A percentile compares a stretch with the other conserved stretches of the same genome.
Conservation (phyloP, 1,139 yeast species). For the Yamadazyma oceani region DNA sequence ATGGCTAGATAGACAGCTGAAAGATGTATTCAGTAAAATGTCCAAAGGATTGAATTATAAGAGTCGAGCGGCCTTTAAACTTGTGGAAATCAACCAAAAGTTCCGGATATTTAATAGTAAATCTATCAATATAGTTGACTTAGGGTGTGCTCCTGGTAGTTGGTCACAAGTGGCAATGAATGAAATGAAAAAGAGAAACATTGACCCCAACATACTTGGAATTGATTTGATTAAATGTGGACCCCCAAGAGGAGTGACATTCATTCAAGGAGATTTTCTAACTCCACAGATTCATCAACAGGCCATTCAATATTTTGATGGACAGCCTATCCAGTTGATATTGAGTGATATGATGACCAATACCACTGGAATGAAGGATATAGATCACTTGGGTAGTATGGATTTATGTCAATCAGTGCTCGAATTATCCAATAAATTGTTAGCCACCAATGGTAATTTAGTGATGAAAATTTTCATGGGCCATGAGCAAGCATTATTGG, state of each 20-base stretch:
- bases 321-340: conserved; percentile 30
- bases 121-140: conserved; percentile 66
- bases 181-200: conserved; percentile 18
- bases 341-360: conserved; percentile 53
- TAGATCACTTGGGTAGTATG: conserved; percentile 47
- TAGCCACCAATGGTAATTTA: conserved; percentile 33
- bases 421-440: conserved; percentile 27
- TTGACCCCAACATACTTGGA: conserved; percentile 27
- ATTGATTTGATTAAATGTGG: conserved; percentile 41
- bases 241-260: conserved; percentile 42
- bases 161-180: conserved; percentile 48
- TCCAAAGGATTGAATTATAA: conserved; percentile 64
- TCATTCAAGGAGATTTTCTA: conserved; percentile 44
- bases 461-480: conserved; percentile 47
- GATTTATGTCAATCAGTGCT: conserved; percentile 44
- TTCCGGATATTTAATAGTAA: conserved; percentile 54
- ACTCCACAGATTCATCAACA: conserved; percentile 32
- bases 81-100: conserved; percentile 67
- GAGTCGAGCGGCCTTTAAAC: conserved; percentile 90
- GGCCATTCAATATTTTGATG: conserved; percentile 16
- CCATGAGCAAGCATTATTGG: conserved; percentile 32
- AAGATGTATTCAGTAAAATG: conserved; percentile 62
- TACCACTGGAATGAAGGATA: conserved; percentile 42
- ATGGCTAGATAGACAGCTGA: conserved; percentile 69
- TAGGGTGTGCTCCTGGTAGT: conserved; percentile 55